These are phyloP conservation scores for Friedmanniomyces simplex DNA, from an alignment of 495 filamentous ascomycete species.

Conservation along the genomic window DNA sequence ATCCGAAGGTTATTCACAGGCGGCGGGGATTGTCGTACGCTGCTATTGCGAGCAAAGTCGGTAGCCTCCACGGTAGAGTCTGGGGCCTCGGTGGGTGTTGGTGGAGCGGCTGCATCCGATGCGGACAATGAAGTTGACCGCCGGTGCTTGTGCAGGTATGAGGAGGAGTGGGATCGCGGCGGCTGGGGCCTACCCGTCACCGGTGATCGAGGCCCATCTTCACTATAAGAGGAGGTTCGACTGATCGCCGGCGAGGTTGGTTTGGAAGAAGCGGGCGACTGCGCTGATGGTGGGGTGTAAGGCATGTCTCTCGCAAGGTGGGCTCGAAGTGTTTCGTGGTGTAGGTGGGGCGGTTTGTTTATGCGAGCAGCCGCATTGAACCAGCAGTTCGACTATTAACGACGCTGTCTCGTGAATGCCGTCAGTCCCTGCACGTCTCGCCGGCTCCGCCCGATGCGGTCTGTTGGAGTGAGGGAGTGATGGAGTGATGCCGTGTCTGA, in stretches of 20 bases:
- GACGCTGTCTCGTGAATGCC: background rate
- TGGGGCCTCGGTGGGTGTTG: constrained; percentile 31
- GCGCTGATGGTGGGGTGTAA: constrained; percentile 81
- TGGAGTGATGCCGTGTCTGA: background rate
- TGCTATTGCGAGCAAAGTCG: constrained; percentile 27
- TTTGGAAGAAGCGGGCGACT: constrained; percentile 64
- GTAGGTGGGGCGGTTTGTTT: background rate
- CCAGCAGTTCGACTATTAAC: constrained; percentile 3
- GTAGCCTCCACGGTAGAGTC: constrained; percentile 21
- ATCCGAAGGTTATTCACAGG: constrained; percentile 61
- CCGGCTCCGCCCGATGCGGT: background rate
- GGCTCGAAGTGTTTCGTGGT: constrained; percentile 1
- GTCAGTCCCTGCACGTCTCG: background rate
- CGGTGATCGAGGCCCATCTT: constrained; percentile 21
- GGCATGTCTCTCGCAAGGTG: constrained; percentile 51
- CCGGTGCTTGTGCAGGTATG: constrained; percentile 59
- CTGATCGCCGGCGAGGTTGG: constrained; percentile 52
- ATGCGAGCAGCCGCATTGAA: constrained; percentile 12
- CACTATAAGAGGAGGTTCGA: constrained; percentile 42
- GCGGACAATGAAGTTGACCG: constrained; percentile 49
- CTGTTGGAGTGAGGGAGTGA: no score
- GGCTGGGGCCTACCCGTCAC: constrained; percentile 39
- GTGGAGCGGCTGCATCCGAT: constrained; percentile 11
- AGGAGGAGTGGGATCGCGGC: constrained; percentile 71
- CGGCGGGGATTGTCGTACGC: constrained; percentile 67